phyloP scores from a whole-genome alignment of 2,329 filamentous ascomycete species.

The Sclerotinia nivalis region DNA sequence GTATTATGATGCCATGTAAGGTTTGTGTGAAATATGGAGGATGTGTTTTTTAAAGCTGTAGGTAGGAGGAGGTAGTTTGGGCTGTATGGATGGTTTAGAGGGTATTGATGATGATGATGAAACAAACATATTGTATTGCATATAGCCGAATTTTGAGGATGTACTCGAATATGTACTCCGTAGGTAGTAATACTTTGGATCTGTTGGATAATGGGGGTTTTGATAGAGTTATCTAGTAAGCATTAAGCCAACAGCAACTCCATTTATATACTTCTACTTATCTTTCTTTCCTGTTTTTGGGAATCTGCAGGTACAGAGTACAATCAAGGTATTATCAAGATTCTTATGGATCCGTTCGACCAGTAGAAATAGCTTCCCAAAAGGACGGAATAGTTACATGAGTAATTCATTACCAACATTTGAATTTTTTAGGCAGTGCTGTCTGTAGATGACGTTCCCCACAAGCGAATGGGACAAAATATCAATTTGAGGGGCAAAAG shows the following conservation, averaged over 20 bases:
- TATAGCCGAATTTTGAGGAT: neutral
- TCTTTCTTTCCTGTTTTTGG: neutral
- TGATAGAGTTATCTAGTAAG: too few relatives aligned
- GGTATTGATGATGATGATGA: too few relatives aligned
- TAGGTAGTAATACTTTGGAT: neutral
- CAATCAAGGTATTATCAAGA: neutral
- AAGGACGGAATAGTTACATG: neutral
- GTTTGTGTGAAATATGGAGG: too few relatives aligned
- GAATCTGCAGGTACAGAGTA: neutral
- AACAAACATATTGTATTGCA: neutral
- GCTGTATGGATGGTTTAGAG: too few relatives aligned
- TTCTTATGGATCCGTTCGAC: neutral
- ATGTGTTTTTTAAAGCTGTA: too few relatives aligned
- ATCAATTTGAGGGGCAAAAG: neutral
- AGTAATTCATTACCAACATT: neutral
- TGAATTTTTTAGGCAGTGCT: neutral
- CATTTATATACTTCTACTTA: neutral
- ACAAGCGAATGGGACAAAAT: neutral
- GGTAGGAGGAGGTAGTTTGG: too few relatives aligned
- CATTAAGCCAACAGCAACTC: too few relatives aligned
- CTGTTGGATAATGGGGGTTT: too few relatives aligned
- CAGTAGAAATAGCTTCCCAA: neutral
- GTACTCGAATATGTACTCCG: neutral
- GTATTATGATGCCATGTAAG: neutral
- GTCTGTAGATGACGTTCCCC: conserved; percentile 4